phyloP scores from a whole-genome alignment of 164 flowering plant species.

The Tetracentron sinense region DNA sequence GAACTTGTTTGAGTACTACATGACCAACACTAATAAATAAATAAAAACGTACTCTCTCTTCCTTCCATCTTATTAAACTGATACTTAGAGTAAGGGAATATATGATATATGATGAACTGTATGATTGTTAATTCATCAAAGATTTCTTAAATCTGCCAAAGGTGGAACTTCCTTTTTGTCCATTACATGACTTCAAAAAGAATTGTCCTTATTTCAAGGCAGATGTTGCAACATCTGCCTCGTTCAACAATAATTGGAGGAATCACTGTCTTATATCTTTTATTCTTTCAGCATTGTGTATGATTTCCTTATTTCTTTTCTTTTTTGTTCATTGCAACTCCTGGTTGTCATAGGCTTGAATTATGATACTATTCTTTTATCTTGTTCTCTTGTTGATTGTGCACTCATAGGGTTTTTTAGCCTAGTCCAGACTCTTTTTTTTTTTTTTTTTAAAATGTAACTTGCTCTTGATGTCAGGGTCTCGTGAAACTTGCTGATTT shows the following conservation, averaged over 20 bases:
- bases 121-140: too few species aligned
- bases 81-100: too few species aligned
- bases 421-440: neutral
- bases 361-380: neutral
- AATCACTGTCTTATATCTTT: neutral
- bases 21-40: too few species aligned
- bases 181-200: neutral
- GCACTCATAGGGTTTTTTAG: neutral
- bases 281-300: neutral
- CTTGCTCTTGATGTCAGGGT: constrained; percentile 47
- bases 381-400: neutral
- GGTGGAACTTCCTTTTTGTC: too few species aligned
- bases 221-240: neutral
- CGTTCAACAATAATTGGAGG: neutral
- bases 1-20: too few species aligned
- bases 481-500: constrained; percentile 99
- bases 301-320: neutral
- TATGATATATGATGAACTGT: too few species aligned
- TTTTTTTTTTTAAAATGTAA: neutral
- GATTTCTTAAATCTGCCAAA: too few species aligned
- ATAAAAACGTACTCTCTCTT: too few species aligned
- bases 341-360: neutral
- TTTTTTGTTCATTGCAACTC: neutral
- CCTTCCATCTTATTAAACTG: too few species aligned
- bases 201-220: neutral